phyloP scores from a whole-genome alignment of 75 land plant species.

The Cupressus sempervirens region DNA sequence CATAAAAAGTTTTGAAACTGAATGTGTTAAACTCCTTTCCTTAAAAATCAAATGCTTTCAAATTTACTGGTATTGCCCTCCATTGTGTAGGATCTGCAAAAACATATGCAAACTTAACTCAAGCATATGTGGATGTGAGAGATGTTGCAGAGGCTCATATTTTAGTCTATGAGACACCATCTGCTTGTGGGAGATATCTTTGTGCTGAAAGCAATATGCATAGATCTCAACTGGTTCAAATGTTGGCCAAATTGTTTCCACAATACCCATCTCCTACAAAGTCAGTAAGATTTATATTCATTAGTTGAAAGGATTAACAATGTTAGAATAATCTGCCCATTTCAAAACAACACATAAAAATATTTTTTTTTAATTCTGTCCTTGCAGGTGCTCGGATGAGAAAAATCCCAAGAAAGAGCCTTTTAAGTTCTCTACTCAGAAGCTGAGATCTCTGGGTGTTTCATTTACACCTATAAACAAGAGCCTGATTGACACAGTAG shows the following conservation, averaged over 20 bases:
- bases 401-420: conserved; percentile 51
- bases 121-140: conserved; percentile 19
- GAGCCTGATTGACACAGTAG: conserved; percentile 51
- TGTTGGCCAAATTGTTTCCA: conserved; percentile 23
- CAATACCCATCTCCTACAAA: conserved; percentile 18
- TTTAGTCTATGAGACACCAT: conserved; percentile 9
- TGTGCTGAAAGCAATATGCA: conserved; percentile 31
- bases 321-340: background rate
- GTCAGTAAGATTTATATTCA: background rate
- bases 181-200: conserved; percentile 19
- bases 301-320: background rate
- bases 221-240: conserved; percentile 17
- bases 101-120: background rate
- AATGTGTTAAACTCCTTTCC: no score
- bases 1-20: no score
- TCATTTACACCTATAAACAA: conserved; percentile 49
- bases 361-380: background rate
- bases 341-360: background rate
- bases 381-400: conserved; percentile 72
- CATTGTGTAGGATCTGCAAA: background rate
- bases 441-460: conserved; percentile 54
- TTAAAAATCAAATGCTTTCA: no score
- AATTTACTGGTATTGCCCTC: no score
- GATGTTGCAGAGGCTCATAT: conserved; percentile 28
- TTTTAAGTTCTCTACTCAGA: conserved; percentile 50